Percentiles rank a stretch among this genome's conserved stretches.
Conservation (phyloP, 768 basidiomycete genomes). For the Naganishia vishniacii region DNA sequence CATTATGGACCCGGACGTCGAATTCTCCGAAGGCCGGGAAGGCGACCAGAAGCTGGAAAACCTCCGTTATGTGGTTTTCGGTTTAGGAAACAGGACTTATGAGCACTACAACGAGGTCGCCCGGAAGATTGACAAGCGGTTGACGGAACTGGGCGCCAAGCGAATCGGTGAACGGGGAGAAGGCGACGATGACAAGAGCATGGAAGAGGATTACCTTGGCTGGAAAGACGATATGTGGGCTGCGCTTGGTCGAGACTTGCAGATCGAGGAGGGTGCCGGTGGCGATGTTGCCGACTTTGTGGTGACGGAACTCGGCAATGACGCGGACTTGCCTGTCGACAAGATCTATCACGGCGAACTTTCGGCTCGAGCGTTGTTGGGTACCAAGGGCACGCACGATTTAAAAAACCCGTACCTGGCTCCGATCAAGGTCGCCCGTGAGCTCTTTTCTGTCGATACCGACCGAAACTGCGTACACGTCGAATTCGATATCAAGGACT, state of each 20-base stretch:
- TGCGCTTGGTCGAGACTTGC: slow-evolving; percentile 70
- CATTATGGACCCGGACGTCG: slow-evolving; percentile 75
- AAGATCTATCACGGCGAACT: slow-evolving; percentile 97
- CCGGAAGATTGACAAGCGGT: slow-evolving; percentile 65
- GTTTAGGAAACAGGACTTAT: slow-evolving; percentile 68
- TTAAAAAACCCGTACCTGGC: slow-evolving; percentile 95
- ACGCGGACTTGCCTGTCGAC: slow-evolving; percentile 58
- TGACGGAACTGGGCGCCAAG: slow-evolving; percentile 72
- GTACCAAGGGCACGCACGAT: slow-evolving; percentile 92
- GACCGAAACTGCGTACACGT: slow-evolving; percentile 91
- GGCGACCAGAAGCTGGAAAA: slow-evolving; percentile 69
- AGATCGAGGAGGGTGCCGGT: slow-evolving; percentile 91
- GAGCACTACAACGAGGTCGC: slow-evolving; percentile 94
- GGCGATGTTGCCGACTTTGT: slow-evolving; percentile 91
- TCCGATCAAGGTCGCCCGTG: slow-evolving; percentile 67
- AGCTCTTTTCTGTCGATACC: slow-evolving; percentile 69
- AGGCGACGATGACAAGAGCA: slow-evolving; percentile 98
- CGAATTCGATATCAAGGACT: slow-evolving; percentile 88
- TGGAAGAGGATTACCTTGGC: slow-evolving; percentile 99
- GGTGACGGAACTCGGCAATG: slow-evolving; percentile 70
- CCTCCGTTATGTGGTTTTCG: slow-evolving; percentile 90
- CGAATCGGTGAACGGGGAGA: slow-evolving; percentile 87
- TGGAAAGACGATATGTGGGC: slow-evolving; percentile 99
- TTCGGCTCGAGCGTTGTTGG: slow-evolving; percentile 85
- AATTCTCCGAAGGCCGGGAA: slow-evolving; percentile 60